Conservation (phyloP, 1,139 yeast species). For the Yamadazyma friedrichii region DNA sequence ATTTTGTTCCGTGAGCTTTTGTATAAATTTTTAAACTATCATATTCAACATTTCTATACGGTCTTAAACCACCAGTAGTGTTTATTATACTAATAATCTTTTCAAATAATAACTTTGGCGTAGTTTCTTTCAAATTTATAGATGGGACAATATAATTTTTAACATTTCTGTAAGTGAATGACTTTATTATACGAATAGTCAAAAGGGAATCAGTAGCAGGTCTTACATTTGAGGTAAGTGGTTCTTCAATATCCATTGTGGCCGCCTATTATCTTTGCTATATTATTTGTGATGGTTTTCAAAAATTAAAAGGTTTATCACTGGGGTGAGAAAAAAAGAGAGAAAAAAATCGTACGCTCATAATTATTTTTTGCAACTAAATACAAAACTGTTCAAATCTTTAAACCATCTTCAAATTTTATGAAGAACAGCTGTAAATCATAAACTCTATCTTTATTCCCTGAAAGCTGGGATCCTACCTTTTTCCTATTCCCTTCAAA, state of each 20-base stretch:
- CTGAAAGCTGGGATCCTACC: slow-evolving; percentile 22
- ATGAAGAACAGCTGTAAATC: slow-evolving; percentile 25
- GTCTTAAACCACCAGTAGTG: slow-evolving; percentile 70
- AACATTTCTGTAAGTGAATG: slow-evolving; percentile 90
- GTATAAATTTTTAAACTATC: slow-evolving; percentile 85
- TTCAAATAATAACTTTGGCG: slow-evolving; percentile 62
- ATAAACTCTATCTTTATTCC: slow-evolving; percentile 24
- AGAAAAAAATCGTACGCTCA: slow-evolving; percentile 12
- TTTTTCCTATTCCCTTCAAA: slow-evolving; percentile 26
- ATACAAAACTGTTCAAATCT: slow-evolving; percentile 2
- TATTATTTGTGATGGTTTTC: background rate
- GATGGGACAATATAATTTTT: slow-evolving; percentile 73
- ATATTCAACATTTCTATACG: slow-evolving; percentile 75
- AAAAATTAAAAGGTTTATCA: too few species aligned
- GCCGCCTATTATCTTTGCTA: background rate
- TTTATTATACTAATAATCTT: slow-evolving; percentile 47
- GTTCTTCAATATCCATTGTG: slow-evolving; percentile 42
- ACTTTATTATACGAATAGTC: slow-evolving; percentile 83
- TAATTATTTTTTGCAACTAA: slow-evolving; percentile 10
- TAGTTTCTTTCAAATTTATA: slow-evolving; percentile 68
- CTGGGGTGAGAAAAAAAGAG: too few species aligned
- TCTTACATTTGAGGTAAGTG: slow-evolving; percentile 65
- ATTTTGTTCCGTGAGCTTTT: slow-evolving; percentile 92
- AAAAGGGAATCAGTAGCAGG: slow-evolving; percentile 70
- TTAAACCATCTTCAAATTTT: slow-evolving; percentile 24